Base-by-base conservation (phyloP, 805 yeast genomes). In the Suhomyces pyralidae region DNA sequence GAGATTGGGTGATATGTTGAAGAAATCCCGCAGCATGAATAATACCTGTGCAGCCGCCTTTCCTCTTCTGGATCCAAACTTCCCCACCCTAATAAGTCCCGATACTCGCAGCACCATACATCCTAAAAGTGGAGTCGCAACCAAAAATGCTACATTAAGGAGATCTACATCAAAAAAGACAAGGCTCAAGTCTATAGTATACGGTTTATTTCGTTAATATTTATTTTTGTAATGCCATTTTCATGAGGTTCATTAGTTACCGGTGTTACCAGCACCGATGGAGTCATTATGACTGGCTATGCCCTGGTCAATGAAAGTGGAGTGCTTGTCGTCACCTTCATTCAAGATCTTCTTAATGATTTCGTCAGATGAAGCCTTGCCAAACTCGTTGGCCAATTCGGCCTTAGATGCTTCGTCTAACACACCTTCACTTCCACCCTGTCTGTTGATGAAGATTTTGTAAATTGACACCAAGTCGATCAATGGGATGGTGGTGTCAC, bases 371-470 rank as follows among this genome's bases (percentile, higher is more conserved):
- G 71, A 73, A 47, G 77, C 70, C 24, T 80, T 73, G 26, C 91
- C 93, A 58, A 90, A 90, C 62, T 89, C 94, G 56, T 80, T 80
- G 48, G 77, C 78, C 40, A 90, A 65, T 54, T 84, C 87, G 17
- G 75, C 71, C 51, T 81, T 79, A 7, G 93, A 85, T 2, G 93
- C 96, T 61, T 81, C 84, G 49, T 85, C 88, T 24, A 87, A 65
- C 7, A 79, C 77, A 52, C 96, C 96, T 60, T 82, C 88, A 3
- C 83, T 71, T 30, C 96, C 96, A 45, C 88, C 86, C 22, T 74
- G 75, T 55, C 78, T 78, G 51, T 82, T 80, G 20, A 80, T 76
- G 64, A 78, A 90, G n/a, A 90, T 77, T 61, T 85, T 81, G 73
- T 81, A 88, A 7, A 79, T 74, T 0, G 85, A 84, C 1, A 88